These are phyloP conservation scores for Lyophyllum shimeji DNA, from an alignment of 768 basidiomycete genomes.

Conservation along the genomic window DNA sequence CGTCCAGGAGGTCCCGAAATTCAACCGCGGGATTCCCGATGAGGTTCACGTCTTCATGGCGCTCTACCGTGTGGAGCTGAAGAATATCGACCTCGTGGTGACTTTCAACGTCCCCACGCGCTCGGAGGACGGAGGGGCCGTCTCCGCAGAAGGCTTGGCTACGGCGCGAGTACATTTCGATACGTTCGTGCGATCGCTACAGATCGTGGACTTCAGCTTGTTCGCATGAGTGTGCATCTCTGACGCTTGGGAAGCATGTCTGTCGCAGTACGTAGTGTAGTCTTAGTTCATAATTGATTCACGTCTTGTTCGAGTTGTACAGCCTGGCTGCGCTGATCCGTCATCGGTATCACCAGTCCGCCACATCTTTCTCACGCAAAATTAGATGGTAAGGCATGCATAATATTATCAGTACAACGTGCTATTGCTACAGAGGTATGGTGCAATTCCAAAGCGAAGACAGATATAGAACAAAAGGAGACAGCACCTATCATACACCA, in stretches of 20 bases:
- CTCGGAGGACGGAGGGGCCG: conserved; percentile 43
- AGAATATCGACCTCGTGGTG: conserved; percentile 79
- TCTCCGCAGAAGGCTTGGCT: conserved; percentile 35
- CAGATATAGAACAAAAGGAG: not conserved
- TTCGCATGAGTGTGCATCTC: conserved; percentile 50
- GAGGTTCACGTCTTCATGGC: conserved; percentile 76
- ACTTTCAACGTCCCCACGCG: conserved; percentile 77
- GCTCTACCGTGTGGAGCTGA: conserved; percentile 72
- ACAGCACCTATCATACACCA: conserved; percentile 17
- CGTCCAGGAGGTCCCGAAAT: conserved; percentile 73
- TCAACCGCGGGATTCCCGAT: conserved; percentile 60
- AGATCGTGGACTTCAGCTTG: conserved; percentile 65
- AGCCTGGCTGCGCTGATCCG: no score
- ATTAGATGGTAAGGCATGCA: not conserved
- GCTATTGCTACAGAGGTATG: conserved; percentile 12
- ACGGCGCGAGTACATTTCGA: conserved; percentile 50
- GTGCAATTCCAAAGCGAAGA: not conserved
- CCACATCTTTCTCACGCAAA: not conserved
- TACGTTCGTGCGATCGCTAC: conserved; percentile 54
- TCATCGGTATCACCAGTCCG: not conserved
- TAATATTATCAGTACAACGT: conserved; percentile 2
- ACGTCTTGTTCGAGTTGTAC: no score
- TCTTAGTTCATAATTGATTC: not conserved
- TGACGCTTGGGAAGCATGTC: not conserved
- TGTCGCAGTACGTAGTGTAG: not conserved